Evolutionary conservation across 257 asterid genomes (phyloP).

Genomic region (Fraxinus cuspidata): DNA sequence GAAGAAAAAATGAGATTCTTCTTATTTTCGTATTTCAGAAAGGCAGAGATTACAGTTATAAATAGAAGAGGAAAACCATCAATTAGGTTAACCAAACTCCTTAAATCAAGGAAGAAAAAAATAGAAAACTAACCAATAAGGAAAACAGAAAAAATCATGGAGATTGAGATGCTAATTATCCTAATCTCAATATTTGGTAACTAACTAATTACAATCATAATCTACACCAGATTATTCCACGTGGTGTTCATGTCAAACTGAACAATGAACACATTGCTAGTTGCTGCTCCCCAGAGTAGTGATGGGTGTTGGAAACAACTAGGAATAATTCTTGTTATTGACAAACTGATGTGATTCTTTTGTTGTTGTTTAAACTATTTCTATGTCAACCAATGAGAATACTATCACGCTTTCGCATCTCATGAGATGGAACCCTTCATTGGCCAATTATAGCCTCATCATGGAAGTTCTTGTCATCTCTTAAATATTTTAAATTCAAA

Average conservation of each 20-base stretch:
- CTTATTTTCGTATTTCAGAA: too few species aligned
- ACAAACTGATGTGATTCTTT: slow-evolving; percentile 11
- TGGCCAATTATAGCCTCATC: background rate
- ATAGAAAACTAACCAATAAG: too few species aligned
- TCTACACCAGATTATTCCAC: too few species aligned
- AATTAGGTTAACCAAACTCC: too few species aligned
- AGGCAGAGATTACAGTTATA: too few species aligned
- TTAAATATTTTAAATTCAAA: background rate
- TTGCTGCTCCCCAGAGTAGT: background rate
- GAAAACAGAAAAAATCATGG: too few species aligned
- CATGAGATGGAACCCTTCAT: slow-evolving; percentile 4
- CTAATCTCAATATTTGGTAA: too few species aligned
- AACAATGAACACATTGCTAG: background rate
- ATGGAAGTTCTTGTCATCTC: background rate
- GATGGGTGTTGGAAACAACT: background rate
- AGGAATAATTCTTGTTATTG: background rate
- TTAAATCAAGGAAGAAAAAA: too few species aligned
- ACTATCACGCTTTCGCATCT: background rate
- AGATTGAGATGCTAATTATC: too few species aligned
- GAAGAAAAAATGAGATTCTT: too few species aligned
- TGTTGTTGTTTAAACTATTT: background rate
- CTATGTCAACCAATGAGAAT: background rate
- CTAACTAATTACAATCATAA: too few species aligned
- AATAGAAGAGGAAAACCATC: too few species aligned
- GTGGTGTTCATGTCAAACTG: background rate